phyloP scores from a whole-genome alignment of 2,329 filamentous ascomycete genomes.

The Amphichorda felina region DNA sequence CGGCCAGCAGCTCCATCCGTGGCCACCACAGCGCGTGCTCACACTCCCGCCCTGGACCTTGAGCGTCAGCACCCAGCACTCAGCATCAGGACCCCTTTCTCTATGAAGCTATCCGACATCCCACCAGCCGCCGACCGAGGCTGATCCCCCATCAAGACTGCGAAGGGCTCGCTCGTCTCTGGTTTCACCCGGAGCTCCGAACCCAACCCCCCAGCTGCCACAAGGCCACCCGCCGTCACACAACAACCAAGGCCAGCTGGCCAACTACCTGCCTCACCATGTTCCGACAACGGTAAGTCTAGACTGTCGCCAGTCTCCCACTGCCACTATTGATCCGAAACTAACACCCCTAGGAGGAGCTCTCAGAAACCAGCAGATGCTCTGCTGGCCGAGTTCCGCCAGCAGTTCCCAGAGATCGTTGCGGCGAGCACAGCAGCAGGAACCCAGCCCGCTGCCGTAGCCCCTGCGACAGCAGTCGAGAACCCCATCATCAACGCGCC shows the following conservation, averaged over 20 bases:
- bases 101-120: neutral
- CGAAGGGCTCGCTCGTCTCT: no score
- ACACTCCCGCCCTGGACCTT: neutral
- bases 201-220: neutral
- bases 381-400: conserved; percentile 72
- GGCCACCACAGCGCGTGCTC: no score
- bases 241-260: neutral
- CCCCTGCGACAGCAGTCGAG: conserved; percentile 15
- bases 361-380: conserved; percentile 80
- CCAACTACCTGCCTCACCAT: neutral
- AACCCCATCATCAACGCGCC: conserved; percentile 8
- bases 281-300: conserved; percentile 4
- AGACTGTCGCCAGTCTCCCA: neutral
- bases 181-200: neutral
- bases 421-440: conserved; percentile 1
- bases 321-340: neutral
- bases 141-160: neutral
- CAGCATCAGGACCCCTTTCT: neutral
- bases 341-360: conserved; percentile 43
- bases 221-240: neutral
- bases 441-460: conserved; percentile 8
- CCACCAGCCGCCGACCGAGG: neutral
- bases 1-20: no score
- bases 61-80: no score
- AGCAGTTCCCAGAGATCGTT: conserved; percentile 63